These are phyloP conservation scores for Dendrocalamus latiflorus DNA, from an alignment of 202 grass and related monocot species.

Conservation along the genomic window DNA sequence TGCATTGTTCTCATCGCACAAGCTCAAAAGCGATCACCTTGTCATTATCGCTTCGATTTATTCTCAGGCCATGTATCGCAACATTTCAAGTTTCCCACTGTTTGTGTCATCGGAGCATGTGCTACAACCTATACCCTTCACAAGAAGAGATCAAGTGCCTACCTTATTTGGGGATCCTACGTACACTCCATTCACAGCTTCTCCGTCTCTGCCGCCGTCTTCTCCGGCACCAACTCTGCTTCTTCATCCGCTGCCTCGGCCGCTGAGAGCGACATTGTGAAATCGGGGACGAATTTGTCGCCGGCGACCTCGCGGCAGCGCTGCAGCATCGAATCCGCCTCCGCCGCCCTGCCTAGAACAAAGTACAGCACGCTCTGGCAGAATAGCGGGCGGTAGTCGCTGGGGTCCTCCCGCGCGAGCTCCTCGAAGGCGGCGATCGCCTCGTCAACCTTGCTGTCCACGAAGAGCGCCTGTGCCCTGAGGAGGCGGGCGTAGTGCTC, in stretches of 20 bases:
- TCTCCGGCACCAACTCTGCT: not conserved
- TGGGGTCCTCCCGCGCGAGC: constrained; percentile 44
- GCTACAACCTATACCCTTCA: too few relatives aligned
- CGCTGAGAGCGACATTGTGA: not conserved
- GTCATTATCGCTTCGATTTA: too few relatives aligned
- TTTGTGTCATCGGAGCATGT: too few relatives aligned
- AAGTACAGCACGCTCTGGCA: constrained; percentile 37
- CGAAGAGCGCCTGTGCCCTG: constrained; percentile 31
- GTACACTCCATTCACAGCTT: constrained; percentile 6
- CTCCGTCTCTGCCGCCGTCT: too few relatives aligned
- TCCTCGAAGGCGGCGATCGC: constrained; percentile 42
- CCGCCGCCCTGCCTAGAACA: constrained; percentile 7
- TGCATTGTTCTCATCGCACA: too few relatives aligned
- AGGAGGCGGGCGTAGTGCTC: constrained; percentile 23
- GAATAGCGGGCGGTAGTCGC: constrained; percentile 42
- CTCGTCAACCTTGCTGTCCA: constrained; percentile 38
- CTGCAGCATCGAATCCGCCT: not conserved
- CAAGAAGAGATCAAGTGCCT: too few relatives aligned
- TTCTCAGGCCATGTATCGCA: too few relatives aligned
- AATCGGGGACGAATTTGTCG: not conserved
- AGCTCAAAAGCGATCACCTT: too few relatives aligned
- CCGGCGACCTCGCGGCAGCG: constrained; percentile 17
- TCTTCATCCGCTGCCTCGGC: not conserved
- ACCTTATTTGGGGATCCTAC: constrained; percentile 8
- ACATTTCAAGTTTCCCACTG: too few relatives aligned